These are phyloP conservation scores for Blastomyces gilchristii DNA, from an alignment of 2,329 filamentous ascomycete species.

Conservation along the genomic window DNA sequence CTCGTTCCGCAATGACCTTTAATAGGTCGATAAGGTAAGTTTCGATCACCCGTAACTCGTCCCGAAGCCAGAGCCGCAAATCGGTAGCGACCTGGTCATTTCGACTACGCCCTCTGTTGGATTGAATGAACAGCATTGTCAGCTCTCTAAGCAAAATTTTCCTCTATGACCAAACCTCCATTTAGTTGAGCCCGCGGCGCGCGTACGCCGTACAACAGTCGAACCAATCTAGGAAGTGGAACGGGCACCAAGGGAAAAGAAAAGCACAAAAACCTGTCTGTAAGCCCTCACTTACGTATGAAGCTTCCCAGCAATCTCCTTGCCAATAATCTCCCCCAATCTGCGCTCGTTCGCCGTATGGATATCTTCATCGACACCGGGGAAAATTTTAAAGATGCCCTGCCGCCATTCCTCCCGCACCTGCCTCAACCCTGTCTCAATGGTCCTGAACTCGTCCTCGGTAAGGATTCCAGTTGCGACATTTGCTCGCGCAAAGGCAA, in stretches of 20 bases:
- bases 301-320: conserved; percentile 74
- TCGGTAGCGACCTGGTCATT: conserved; percentile 88
- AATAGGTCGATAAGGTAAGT: conserved; percentile 58
- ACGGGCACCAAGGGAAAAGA: neutral
- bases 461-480: conserved; percentile 60
- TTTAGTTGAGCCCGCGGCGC: neutral
- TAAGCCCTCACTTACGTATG: conserved; percentile 49
- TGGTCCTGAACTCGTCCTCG: conserved; percentile 55
- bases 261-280: conserved; percentile 19
- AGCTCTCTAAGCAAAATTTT: neutral
- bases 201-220: neutral
- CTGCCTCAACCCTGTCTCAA: conserved; percentile 56
- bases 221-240: neutral
- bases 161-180: neutral
- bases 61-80: conserved; percentile 80
- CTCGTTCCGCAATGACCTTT: conserved; percentile 55
- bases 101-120: conserved; percentile 53
- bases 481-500: conserved; percentile 69
- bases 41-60: conserved; percentile 62
- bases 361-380: conserved; percentile 22
- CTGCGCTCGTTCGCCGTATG: conserved; percentile 39
- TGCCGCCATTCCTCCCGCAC: conserved; percentile 32
- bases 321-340: conserved; percentile 75
- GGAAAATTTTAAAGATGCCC: conserved; percentile 19
- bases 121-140: neutral